Percentiles rank a stretch among this genome's conserved stretches.
These are phyloP conservation scores for Alternaria sp. DNA, from an alignment of 2,329 filamentous ascomycete species.

Conservation along the genomic window DNA sequence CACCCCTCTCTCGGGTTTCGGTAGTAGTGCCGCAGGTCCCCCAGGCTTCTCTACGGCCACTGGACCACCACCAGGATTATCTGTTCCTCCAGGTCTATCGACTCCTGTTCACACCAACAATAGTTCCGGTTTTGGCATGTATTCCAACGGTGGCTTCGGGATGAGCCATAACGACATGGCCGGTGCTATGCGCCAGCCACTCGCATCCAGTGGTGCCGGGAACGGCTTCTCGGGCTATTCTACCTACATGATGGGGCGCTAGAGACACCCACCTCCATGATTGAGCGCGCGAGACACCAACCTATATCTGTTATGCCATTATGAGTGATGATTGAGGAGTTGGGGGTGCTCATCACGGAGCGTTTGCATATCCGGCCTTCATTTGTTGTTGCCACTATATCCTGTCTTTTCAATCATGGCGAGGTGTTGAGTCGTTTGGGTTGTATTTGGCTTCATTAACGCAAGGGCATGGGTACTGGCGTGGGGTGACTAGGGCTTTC, in stretches of 20 bases:
- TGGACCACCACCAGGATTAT: slow-evolving; percentile 82
- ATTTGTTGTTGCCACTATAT: slow-evolving; percentile 49
- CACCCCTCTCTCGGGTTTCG: slow-evolving; percentile 65
- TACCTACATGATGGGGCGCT: slow-evolving; percentile 53
- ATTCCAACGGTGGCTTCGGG: slow-evolving; percentile 49
- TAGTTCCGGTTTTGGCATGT: slow-evolving; percentile 46
- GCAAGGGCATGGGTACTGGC: slow-evolving; percentile 52
- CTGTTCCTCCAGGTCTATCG: slow-evolving; percentile 75
- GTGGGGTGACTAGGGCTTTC: slow-evolving; percentile 45
- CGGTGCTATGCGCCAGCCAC: slow-evolving; percentile 43
- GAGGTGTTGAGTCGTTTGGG: slow-evolving; percentile 50
- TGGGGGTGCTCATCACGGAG: slow-evolving; percentile 40
- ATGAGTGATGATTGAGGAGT: slow-evolving; percentile 49
- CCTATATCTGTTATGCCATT: slow-evolving; percentile 33
- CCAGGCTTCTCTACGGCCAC: slow-evolving; percentile 71
- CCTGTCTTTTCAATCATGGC: slow-evolving; percentile 54
- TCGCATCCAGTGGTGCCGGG: slow-evolving; percentile 42
- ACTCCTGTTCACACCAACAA: slow-evolving; percentile 42
- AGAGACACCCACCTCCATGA: slow-evolving; percentile 36
- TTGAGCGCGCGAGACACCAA: slow-evolving; percentile 43
- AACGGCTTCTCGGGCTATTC: slow-evolving; percentile 47
- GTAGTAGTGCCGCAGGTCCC: slow-evolving; percentile 61
- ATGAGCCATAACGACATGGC: slow-evolving; percentile 47
- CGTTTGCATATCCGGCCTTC: slow-evolving; percentile 40
- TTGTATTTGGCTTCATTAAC: slow-evolving; percentile 42